Evolutionary conservation across 1,284 basidiomycete genomes (phyloP).

Genomic region (Cyathus pygmaeus): DNA sequence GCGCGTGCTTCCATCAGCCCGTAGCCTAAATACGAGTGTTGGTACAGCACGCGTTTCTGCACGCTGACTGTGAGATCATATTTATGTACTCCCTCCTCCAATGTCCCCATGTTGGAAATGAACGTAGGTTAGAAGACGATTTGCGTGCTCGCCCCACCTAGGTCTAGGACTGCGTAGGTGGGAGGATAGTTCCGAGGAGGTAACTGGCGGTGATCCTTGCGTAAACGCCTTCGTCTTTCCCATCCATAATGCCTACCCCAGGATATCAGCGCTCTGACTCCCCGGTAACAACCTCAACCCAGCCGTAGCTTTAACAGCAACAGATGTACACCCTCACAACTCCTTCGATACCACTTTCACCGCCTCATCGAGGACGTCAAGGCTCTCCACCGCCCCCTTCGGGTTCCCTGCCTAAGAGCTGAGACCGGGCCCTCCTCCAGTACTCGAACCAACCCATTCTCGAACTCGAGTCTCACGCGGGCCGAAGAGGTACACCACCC

Average conservation of each 20-base stretch:
- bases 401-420: constrained; percentile 40
- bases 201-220: constrained; percentile 99
- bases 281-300: constrained; percentile 85
- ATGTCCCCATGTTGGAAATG: constrained; percentile 52
- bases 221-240: constrained; percentile 95
- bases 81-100: constrained; percentile 93
- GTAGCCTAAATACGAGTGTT: constrained; percentile 96
- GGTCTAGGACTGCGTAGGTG: constrained; percentile 95
- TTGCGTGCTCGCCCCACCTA: constrained; percentile 97
- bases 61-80: constrained; percentile 87
- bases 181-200: constrained; percentile 79
- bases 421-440: constrained; percentile 33
- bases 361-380: constrained; percentile 84
- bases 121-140: constrained; percentile 95
- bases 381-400: constrained; percentile 24
- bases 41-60: constrained; percentile 80
- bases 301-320: constrained; percentile 96
- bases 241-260: constrained; percentile 95
- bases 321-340: constrained; percentile 82
- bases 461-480: constrained; percentile 37
- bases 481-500: constrained; percentile 70
- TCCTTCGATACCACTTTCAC: constrained; percentile 77
- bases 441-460: too few relatives aligned
- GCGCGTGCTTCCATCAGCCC: constrained; percentile 92
- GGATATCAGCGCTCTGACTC: constrained; percentile 76